These are phyloP conservation scores for Trametes villosa DNA, from an alignment of 768 basidiomycete genomes.

Conservation along the genomic window DNA sequence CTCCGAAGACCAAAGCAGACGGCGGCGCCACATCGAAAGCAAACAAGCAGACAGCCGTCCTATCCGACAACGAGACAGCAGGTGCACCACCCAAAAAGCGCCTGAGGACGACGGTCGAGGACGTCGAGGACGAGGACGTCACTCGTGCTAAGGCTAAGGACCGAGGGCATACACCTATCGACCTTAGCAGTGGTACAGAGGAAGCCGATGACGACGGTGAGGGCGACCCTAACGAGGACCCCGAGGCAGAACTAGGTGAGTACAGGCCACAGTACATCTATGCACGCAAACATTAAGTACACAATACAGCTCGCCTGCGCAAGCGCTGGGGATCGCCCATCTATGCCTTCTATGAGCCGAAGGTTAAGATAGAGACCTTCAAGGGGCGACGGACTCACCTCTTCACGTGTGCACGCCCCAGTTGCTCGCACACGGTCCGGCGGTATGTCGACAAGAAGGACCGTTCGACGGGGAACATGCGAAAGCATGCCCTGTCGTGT, in stretches of 20 bases:
- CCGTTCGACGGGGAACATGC: slow-evolving; percentile 32
- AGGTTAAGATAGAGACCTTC: slow-evolving; percentile 23
- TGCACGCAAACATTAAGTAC: background rate
- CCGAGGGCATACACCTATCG: background rate
- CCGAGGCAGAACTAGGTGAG: background rate
- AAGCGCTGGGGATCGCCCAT: slow-evolving; percentile 31
- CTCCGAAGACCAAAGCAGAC: too few relatives aligned
- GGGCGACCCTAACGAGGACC: background rate
- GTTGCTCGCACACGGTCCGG: slow-evolving; percentile 23
- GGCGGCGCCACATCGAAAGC: background rate
- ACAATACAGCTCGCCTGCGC: background rate
- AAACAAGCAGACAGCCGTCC: too few relatives aligned
- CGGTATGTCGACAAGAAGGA: slow-evolving; percentile 34
- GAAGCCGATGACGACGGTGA: background rate
- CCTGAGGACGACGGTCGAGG: background rate
- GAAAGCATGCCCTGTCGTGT: slow-evolving; percentile 36
- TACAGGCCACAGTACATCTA: background rate
- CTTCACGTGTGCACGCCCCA: slow-evolving; percentile 32
- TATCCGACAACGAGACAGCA: background rate
- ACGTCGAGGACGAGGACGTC: background rate
- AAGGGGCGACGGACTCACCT: slow-evolving; percentile 26
- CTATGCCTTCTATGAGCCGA: slow-evolving; percentile 34
- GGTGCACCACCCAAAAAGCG: background rate
- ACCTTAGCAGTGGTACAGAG: background rate
- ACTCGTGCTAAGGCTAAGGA: background rate